Evolutionary conservation across 257 asterid genomes (phyloP).

Genomic region (Nicotiana knightiana): DNA sequence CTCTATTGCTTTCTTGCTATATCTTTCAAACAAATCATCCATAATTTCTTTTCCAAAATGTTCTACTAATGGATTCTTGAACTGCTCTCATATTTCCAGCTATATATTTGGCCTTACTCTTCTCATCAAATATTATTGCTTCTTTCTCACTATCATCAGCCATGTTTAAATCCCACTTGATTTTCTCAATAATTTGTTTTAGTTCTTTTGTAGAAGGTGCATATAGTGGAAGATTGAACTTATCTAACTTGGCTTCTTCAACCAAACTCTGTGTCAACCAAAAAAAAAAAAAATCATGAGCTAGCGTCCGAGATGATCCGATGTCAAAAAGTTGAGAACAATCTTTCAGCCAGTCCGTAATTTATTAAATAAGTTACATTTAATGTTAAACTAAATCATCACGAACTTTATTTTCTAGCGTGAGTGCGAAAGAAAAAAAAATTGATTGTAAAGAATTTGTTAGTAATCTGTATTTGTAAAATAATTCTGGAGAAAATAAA

Average conservation of each 20-base stretch:
- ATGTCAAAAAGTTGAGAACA: too few relatives aligned
- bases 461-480: too few relatives aligned
- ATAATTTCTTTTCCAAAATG: slow-evolving; percentile 11
- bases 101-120: background rate
- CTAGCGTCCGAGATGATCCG: too few relatives aligned
- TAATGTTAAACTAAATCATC: too few relatives aligned
- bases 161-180: background rate
- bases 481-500: too few relatives aligned
- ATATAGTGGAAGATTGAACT: slow-evolving; percentile 11
- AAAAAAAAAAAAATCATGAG: background rate
- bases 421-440: background rate
- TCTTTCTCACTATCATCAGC: background rate
- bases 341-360: too few relatives aligned
- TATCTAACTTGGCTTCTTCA: slow-evolving; percentile 3
- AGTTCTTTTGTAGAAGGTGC: slow-evolving; percentile 12
- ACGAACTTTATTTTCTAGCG: background rate
- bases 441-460: background rate
- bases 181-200: background rate
- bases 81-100: slow-evolving; percentile 5
- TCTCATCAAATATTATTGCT: background rate
- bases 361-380: too few relatives aligned
- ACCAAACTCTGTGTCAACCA: background rate
- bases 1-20: background rate
- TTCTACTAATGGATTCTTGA: background rate
- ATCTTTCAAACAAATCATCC: slow-evolving; percentile 7